Conservation (phyloP, 2,329 filamentous ascomycete species). For the Bisporella sp. region DNA sequence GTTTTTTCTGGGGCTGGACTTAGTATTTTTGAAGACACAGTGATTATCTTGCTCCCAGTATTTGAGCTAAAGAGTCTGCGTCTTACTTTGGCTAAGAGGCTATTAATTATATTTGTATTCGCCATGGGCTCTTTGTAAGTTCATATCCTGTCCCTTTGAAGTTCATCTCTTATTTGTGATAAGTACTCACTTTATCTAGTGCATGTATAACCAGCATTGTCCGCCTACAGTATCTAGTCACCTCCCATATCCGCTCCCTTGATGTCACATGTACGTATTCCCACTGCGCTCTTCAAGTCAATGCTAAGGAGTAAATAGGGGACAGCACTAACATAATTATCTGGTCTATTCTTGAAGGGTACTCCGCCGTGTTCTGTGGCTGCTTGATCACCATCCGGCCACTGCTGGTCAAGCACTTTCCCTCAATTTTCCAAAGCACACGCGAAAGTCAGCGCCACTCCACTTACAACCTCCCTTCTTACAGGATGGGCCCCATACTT, state of each 20-base stretch:
- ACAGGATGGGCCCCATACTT: neutral
- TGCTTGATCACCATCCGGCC: constrained; percentile 36
- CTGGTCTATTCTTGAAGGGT: constrained; percentile 28
- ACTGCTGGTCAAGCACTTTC: constrained; percentile 19
- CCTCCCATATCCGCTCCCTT: constrained; percentile 10
- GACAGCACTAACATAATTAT: constrained; percentile 26
- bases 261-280: constrained; percentile 15
- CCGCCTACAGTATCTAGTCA: constrained; percentile 54
- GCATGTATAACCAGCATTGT: constrained; percentile 32
- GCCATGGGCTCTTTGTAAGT: constrained; percentile 59
- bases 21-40: constrained; percentile 62
- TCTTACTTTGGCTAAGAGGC: constrained; percentile 57
- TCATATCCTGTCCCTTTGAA: neutral
- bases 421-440: constrained; percentile 1
- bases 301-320: constrained; percentile 10
- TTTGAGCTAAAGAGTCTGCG: constrained; percentile 56
- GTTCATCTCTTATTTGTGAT: constrained; percentile 4
- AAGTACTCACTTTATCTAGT: constrained; percentile 43
- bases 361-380: constrained; percentile 34
- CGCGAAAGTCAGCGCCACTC: neutral
- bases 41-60: constrained; percentile 59
- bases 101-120: constrained; percentile 59
- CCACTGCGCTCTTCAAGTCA: constrained; percentile 3
- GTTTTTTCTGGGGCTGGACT: constrained; percentile 60
- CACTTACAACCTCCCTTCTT: neutral